These are phyloP conservation scores for Pseudogymnoascus sp. DNA, from an alignment of 2,329 filamentous ascomycete genomes.

Conservation along the genomic window DNA sequence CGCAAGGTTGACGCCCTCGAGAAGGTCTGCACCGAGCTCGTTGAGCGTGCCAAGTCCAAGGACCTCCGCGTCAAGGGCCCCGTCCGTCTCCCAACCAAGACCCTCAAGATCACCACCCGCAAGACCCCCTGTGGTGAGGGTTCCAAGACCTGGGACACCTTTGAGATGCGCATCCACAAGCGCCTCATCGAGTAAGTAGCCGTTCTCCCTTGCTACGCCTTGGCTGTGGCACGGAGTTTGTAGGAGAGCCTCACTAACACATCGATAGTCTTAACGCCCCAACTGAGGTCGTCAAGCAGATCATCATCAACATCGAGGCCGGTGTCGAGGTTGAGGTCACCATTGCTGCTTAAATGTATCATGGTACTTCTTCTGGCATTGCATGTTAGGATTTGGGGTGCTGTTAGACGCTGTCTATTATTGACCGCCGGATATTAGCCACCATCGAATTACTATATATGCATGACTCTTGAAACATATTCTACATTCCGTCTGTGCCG, in stretches of 20 bases:
- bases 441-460: constrained; percentile 3
- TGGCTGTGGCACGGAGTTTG: background rate
- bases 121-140: constrained; percentile 99
- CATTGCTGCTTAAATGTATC: constrained; percentile 63
- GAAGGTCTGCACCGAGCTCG: constrained; percentile 97
- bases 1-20: constrained; percentile 93
- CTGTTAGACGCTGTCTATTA: background rate
- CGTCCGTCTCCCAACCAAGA: constrained; percentile 96
- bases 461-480: constrained; percentile 7
- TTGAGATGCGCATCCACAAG: constrained; percentile 99
- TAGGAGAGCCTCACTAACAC: constrained; percentile 17
- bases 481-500: constrained; percentile 1
- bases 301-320: constrained; percentile 93
- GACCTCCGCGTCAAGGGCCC: constrained; percentile 97
- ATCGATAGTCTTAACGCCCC: constrained; percentile 72
- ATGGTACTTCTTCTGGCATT: constrained; percentile 5
- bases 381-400: background rate
- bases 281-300: constrained; percentile 95
- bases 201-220: background rate
- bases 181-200: constrained; percentile 77
- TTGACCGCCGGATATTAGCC: background rate
- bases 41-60: constrained; percentile 98
- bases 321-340: constrained; percentile 91
- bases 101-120: constrained; percentile 83
- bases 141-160: constrained; percentile 99